Base-by-base conservation (phyloP, 345 rosid species). In the Ricinus communis region DNA sequence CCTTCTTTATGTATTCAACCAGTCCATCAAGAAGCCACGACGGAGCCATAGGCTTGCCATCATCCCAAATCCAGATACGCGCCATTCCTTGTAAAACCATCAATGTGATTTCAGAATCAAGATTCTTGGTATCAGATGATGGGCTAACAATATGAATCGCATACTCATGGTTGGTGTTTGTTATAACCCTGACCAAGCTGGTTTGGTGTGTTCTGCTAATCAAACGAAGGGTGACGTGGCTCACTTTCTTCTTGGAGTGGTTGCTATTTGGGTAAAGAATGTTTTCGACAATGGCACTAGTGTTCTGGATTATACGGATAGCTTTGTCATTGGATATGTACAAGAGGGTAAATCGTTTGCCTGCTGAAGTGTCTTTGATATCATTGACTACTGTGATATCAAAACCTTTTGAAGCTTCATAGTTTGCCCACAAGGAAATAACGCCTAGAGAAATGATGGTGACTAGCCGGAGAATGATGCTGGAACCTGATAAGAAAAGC, bases 271-370 rank as follows among this genome's bases (percentile, higher is more conserved):
- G n/a, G 30, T 86, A 82, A 64, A 91, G 90, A 54, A 78, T 21
- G 70, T 67, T 81, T 63, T 85, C 86, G 22, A 74, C 83, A 28
- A 77, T 76, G 60, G 65, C 19, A 71, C 86, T 82, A 0, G 87
- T 55, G 72, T 74, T 66, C 16, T 76, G 87, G 69, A 88, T 57
- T 9, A 87, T 66, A 57, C 90, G 75, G 5, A 76, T 72, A 40
- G 78, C 89, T 8, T 84, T 74, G 74, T 87, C 97, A 72, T 86
- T 86, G 43, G 87, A 83, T 15, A 81, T 68, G 72, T 81, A 88
- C 43, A 82, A 74, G 61, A 91, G 85, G 9, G 47, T 7, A 72
- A 91, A 88, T 38, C 65, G 83, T 43, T 68, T 68, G 1, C 82
- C 58, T 9, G 14, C 33, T 0, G 46, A 30, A 18, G 65, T 18